Percentiles rank a stretch among this genome's conserved stretches.
Evolutionary conservation across 805 yeast species (phyloP).

Genomic region (Sungouiozyma ichnusensis): DNA sequence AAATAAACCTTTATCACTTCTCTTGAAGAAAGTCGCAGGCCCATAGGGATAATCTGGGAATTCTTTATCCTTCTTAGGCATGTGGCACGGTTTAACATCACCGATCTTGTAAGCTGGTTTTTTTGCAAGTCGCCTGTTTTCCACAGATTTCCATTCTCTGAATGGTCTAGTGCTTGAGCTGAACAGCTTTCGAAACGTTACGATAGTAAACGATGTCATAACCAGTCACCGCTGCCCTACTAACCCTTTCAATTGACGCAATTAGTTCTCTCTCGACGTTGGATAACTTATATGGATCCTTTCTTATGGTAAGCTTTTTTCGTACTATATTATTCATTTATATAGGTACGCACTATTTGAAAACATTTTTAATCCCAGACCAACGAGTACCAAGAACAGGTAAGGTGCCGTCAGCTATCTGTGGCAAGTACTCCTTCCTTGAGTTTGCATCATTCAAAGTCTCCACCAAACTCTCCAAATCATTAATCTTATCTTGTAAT

Average conservation of each 20-base stretch:
- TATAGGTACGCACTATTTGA: constrained; percentile 7
- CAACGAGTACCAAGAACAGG: constrained; percentile 9
- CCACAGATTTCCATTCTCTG: constrained; percentile 37
- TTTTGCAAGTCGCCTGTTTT: constrained; percentile 36
- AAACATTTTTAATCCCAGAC: constrained; percentile 13
- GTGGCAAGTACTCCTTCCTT: constrained; percentile 3
- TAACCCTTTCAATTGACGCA: no score
- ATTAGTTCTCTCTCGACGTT: no score
- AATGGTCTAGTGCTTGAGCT: constrained; percentile 1
- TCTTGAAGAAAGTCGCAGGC: constrained; percentile 65
- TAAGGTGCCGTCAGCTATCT: neutral
- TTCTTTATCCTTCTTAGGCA: constrained; percentile 35
- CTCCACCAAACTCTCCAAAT: constrained; percentile 34
- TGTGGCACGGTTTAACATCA: constrained; percentile 37
- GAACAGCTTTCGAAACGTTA: neutral
- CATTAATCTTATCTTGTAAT: constrained; percentile 42
- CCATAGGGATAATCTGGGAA: constrained; percentile 72
- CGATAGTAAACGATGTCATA: neutral
- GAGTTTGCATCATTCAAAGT: constrained; percentile 27
- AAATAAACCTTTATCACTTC: constrained; percentile 77
- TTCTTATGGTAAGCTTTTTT: no score
- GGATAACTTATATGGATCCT: no score
- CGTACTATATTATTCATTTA: no score
- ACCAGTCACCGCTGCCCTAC: no score
- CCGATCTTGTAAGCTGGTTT: constrained; percentile 41